phyloP scores from a whole-genome alignment of 2,329 filamentous ascomycete genomes.

The Xylariales sp. region DNA sequence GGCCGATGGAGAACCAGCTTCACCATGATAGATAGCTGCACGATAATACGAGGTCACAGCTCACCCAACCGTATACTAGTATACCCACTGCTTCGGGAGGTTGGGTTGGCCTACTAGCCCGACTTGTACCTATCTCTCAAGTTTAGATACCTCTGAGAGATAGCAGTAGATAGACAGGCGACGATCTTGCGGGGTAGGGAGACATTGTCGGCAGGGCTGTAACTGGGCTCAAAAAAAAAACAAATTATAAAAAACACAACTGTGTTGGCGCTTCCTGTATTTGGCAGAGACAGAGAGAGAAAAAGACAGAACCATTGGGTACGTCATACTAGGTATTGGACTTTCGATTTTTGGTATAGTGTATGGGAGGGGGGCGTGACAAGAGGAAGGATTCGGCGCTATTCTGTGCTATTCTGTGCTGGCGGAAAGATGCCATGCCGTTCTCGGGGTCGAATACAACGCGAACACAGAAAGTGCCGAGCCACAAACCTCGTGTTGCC shows the following conservation, averaged over 20 bases:
- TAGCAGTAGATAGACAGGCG: slow-evolving; percentile 34
- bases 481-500: slow-evolving; percentile 49
- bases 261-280: slow-evolving; percentile 14
- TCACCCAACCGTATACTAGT: slow-evolving; percentile 26
- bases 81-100: slow-evolving; percentile 13
- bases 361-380: slow-evolving; percentile 25
- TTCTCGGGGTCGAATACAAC: slow-evolving; percentile 39
- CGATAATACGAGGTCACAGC: slow-evolving; percentile 44
- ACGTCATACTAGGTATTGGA: slow-evolving; percentile 43
- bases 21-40: slow-evolving; percentile 32
- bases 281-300: neutral
- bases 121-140: slow-evolving; percentile 11
- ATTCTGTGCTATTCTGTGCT: slow-evolving; percentile 28
- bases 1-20: slow-evolving; percentile 28
- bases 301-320: slow-evolving; percentile 35
- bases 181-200: slow-evolving; percentile 38
- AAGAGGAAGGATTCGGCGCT: slow-evolving; percentile 11
- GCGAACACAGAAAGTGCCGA: slow-evolving; percentile 43
- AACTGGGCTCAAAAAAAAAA: slow-evolving; percentile 2
- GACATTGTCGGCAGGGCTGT: slow-evolving; percentile 31
- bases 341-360: slow-evolving; percentile 35
- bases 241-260: neutral
- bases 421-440: slow-evolving; percentile 37
- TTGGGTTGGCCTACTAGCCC: slow-evolving; percentile 30
- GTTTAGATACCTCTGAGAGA: neutral